Conservation (phyloP, 2,329 filamentous ascomycete species). For the Cordyceps javanica region DNA sequence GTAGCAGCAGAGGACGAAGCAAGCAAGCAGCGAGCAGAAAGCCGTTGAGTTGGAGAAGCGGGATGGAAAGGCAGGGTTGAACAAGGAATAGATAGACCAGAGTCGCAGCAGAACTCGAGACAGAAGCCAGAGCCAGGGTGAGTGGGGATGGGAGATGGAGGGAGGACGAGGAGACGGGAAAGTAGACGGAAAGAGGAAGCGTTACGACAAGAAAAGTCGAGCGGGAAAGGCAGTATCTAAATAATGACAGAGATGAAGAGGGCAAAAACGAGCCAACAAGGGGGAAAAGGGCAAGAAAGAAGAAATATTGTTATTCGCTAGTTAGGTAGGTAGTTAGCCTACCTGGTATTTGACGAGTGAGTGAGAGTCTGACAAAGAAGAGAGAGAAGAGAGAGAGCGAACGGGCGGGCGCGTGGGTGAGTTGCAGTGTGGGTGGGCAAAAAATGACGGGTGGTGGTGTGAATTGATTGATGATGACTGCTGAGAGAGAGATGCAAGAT, state of each 20-base stretch:
- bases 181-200: constrained; percentile 13
- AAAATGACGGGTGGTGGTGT: neutral
- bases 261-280: neutral
- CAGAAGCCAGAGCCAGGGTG: neutral
- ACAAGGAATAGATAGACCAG: neutral
- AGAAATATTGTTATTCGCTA: no score
- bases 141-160: neutral
- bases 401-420: constrained; percentile 1
- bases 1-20: neutral
- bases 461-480: no score
- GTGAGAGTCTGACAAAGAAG: constrained; percentile 12
- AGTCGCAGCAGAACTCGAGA: neutral
- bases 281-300: neutral
- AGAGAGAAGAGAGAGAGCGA: neutral
- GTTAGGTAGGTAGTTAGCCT: no score
- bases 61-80: neutral
- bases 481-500: no score
- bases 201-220: constrained; percentile 5
- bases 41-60: neutral
- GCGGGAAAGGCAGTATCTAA: constrained; percentile 9
- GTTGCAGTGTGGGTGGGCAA: neutral
- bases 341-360: neutral
- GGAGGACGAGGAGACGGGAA: constrained; percentile 1
- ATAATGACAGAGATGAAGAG: neutral
- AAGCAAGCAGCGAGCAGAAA: constrained; percentile 8